Conservation (phyloP, 2,329 filamentous ascomycete genomes). For the Neospermospora avenae region DNA sequence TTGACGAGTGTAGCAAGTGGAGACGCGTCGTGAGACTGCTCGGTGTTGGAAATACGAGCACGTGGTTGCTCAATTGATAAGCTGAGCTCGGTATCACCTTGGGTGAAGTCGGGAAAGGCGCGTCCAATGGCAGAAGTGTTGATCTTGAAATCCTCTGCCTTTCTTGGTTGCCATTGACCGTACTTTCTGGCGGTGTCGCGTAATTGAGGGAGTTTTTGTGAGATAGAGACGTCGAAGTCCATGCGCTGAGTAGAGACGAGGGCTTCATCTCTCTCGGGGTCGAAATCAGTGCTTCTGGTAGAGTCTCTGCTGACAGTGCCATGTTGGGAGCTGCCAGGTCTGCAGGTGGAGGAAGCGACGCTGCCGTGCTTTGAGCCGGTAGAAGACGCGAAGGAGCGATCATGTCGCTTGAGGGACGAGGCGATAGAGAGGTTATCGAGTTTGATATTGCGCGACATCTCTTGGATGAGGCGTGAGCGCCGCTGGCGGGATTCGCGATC, state of each 20-base stretch:
- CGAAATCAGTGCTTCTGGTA: constrained; percentile 12
- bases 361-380: neutral
- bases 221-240: constrained; percentile 15
- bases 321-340: constrained; percentile 31
- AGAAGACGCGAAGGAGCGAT: neutral
- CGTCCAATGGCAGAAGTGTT: constrained; percentile 41
- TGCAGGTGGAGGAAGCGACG: neutral
- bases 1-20: neutral
- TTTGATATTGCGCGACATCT: constrained; percentile 2
- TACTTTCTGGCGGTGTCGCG: constrained; percentile 36
- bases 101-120: constrained; percentile 47
- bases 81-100: constrained; percentile 17
- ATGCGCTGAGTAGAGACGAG: constrained; percentile 24
- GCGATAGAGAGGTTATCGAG: neutral
- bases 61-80: constrained; percentile 8
- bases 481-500: neutral
- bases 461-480: neutral
- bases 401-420: neutral
- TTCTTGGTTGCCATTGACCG: constrained; percentile 30
- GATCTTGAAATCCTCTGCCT: constrained; percentile 40
- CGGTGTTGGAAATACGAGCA: neutral
- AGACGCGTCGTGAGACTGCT: neutral
- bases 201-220: constrained; percentile 28
- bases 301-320: constrained; percentile 30
- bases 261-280: constrained; percentile 28